These are phyloP conservation scores for Calonectria multiphialidica DNA, from an alignment of 2,329 filamentous ascomycete genomes.

Conservation along the genomic window DNA sequence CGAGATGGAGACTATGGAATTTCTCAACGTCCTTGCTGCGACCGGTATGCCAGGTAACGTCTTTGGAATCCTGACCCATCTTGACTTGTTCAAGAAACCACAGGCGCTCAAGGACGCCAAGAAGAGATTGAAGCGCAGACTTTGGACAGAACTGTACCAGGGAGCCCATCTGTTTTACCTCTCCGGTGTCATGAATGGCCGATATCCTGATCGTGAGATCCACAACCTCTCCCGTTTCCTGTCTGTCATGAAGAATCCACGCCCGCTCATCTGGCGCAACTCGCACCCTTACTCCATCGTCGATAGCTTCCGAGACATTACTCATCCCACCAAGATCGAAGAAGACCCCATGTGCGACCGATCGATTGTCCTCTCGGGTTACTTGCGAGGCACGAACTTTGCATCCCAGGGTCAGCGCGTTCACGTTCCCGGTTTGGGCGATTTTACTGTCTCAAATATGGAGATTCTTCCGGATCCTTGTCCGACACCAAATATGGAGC, in stretches of 20 bases:
- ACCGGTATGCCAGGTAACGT: slow-evolving; percentile 99
- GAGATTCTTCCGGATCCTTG: slow-evolving; percentile 94
- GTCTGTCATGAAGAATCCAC: slow-evolving; percentile 98
- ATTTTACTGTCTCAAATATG: slow-evolving; percentile 85
- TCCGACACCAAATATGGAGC: slow-evolving; percentile 91
- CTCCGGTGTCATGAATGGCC: slow-evolving; percentile 94
- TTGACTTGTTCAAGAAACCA: slow-evolving; percentile 95
- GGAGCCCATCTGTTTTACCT: slow-evolving; percentile 98
- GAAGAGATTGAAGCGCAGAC: slow-evolving; percentile 93
- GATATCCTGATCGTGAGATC: slow-evolving; percentile 96
- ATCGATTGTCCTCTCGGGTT: slow-evolving; percentile 91
- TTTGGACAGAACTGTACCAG: slow-evolving; percentile 98
- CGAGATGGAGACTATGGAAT: slow-evolving; percentile 99
- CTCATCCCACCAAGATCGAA: slow-evolving; percentile 91
- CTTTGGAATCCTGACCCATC: slow-evolving; percentile 95
- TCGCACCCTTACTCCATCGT: slow-evolving; percentile 94
- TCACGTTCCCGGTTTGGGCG: slow-evolving; percentile 92
- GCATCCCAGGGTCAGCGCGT: slow-evolving; percentile 86
- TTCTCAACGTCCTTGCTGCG: slow-evolving; percentile 91
- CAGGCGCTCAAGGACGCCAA: slow-evolving; percentile 93
- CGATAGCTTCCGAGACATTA: slow-evolving; percentile 95
- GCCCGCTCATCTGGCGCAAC: slow-evolving; percentile 96
- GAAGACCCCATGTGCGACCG: slow-evolving; percentile 90
- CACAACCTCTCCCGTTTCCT: slow-evolving; percentile 96
- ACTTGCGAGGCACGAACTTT: slow-evolving; percentile 95